phyloP scores from a whole-genome alignment of 2,329 filamentous ascomycete genomes.

The Aspergillus jensenii region DNA sequence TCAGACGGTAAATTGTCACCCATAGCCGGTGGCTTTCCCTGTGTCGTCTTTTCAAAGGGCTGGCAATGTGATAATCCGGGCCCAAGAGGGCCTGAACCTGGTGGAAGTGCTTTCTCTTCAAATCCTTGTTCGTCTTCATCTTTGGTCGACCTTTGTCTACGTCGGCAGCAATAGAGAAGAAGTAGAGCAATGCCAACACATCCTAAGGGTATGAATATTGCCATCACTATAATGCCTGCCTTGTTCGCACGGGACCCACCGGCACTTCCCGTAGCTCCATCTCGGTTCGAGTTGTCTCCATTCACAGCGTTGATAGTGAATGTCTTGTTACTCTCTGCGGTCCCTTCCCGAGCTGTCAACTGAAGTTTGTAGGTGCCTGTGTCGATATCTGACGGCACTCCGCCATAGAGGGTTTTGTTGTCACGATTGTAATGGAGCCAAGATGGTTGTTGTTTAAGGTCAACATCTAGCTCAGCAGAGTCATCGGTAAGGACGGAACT shows the following conservation, averaged over 20 bases:
- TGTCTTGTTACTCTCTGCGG: constrained; percentile 40
- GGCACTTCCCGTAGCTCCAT: constrained; percentile 19
- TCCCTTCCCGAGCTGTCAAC: constrained; percentile 44
- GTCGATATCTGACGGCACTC: constrained; percentile 44
- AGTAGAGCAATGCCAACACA: constrained; percentile 28
- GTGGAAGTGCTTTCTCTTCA: constrained; percentile 23
- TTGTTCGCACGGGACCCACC: constrained; percentile 27
- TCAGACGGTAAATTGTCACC: constrained; percentile 24
- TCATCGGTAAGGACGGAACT: constrained; percentile 41
- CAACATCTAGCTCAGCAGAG: constrained; percentile 45
- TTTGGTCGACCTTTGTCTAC: constrained; percentile 26
- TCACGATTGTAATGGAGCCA: constrained; percentile 53
- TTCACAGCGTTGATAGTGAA: constrained; percentile 44
- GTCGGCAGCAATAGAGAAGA: constrained; percentile 37
- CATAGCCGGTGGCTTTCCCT: constrained; percentile 22
- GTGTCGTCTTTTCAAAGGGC: constrained; percentile 23
- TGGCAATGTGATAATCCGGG: constrained; percentile 27
- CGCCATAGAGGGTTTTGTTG: constrained; percentile 48
- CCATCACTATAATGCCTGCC: constrained; percentile 38
- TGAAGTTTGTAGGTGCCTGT: constrained; percentile 43
- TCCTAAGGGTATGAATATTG: constrained; percentile 36
- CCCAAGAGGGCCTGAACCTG: constrained; percentile 21
- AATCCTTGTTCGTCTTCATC: constrained; percentile 24
- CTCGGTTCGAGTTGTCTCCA: constrained; percentile 17
- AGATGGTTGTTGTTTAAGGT: constrained; percentile 41